A percentile compares a stretch with the other conserved stretches of the same genome.
These are phyloP conservation scores for Lasiodiplodia sp. DNA, from an alignment of 2,329 filamentous ascomycete genomes.

Conservation along the genomic window DNA sequence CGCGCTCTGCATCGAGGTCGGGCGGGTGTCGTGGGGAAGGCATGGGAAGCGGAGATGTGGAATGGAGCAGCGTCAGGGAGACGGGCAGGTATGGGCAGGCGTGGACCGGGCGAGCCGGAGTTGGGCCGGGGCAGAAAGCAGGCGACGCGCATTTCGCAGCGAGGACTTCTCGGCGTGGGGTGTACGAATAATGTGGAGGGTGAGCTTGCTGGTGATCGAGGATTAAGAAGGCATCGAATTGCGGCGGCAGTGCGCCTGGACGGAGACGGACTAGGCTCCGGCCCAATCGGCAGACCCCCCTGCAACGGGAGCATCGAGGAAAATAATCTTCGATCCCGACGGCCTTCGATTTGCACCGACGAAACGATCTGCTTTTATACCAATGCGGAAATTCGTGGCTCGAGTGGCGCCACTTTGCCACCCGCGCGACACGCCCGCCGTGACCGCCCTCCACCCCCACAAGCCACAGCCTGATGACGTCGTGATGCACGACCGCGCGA, in stretches of 20 bases:
- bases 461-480: slow-evolving; percentile 21
- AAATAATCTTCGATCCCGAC: neutral
- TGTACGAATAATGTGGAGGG: neutral
- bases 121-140: neutral
- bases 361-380: slow-evolving; percentile 1
- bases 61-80: neutral
- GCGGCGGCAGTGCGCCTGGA: neutral
- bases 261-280: slow-evolving; percentile 2
- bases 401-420: slow-evolving; percentile 13
- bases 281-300: neutral
- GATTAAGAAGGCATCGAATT: neutral
- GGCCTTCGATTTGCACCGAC: neutral
- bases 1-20: slow-evolving; percentile 5
- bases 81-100: neutral
- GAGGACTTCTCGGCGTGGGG: slow-evolving; percentile 4
- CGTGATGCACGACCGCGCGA: neutral
- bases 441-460: neutral
- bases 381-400: slow-evolving; percentile 20
- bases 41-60: neutral
- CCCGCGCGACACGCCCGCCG: neutral
- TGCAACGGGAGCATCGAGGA: neutral
- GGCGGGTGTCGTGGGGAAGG: neutral
- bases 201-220: neutral
- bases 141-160: neutral
- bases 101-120: neutral